Base-by-base conservation (phyloP, 495 filamentous ascomycete genomes). In the Mytilinidion resinicola region DNA sequence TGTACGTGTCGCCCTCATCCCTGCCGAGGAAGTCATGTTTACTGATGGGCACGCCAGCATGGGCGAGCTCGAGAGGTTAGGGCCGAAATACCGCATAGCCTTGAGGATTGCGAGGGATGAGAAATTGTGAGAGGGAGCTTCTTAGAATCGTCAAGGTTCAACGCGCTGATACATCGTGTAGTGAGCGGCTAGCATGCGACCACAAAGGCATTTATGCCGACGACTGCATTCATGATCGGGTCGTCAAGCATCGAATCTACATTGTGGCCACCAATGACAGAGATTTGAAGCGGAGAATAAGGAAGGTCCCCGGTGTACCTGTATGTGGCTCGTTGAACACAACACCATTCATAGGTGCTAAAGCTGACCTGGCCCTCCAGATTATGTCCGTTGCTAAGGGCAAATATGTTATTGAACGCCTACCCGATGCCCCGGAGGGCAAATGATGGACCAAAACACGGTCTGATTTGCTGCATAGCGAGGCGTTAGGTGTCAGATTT, bases 31-130 rank as follows among this genome's bases (percentile, higher is more conserved):
- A 30, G 25, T 30, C 25, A 30, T 30, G 25, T 30, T 30, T 2
- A 6, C 25, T 30, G 6, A 30, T 30, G 25, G 2, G 25, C 25
- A 30, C 25, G 25, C 25, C 25, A 30, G 25, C 25, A 79, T 81
- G 76, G 85, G 84, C 44, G 93, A 96, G 68, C 74, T 98, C 55
- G 91, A 98, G 67, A 96, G 96, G 68, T 79, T 98, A 9, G 93
- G 93, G 1, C 82, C 82, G 19, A 89, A 90, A 68, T 98, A 96
- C 75, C 76, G 92, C 11, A 85, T 97, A 55, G 93, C 93, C 0
- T 67, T 97, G 55, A 81, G 89, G 57, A 89, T 96, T 50, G 93
- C 95, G n/a, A 82, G 90, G 56, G 95, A 98, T 67, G 89, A 95
- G 66, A 30, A 30, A 30, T 30, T 30, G 25, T 30, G 25, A 30